These are phyloP conservation scores for Physcomitrellopsis africana DNA, from an alignment of 225 moss, liverwort and hornwort genomes.

Conservation along the genomic window DNA sequence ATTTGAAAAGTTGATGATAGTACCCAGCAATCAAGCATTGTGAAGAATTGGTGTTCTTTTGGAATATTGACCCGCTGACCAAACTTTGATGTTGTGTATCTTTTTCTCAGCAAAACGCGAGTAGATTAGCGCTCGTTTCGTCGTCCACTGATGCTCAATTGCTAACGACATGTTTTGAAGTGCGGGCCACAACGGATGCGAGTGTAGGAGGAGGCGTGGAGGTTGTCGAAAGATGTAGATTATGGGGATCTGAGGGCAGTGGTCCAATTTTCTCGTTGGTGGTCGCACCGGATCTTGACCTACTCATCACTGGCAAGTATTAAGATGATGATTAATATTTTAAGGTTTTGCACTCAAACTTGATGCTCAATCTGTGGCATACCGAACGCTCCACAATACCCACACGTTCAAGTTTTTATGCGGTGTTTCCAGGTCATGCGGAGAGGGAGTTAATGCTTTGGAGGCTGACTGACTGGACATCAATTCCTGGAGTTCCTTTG, in stretches of 20 bases:
- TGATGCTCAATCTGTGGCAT: neutral
- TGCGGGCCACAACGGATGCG: slow-evolving; percentile 22
- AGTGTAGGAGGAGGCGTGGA: slow-evolving; percentile 16
- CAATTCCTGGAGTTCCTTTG: slow-evolving; percentile 36
- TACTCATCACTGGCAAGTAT: slow-evolving; percentile 48
- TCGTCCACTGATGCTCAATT: slow-evolving; percentile 47
- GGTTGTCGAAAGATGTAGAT: slow-evolving; percentile 33
- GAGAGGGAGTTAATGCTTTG: slow-evolving; percentile 45
- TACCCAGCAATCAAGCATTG: neutral
- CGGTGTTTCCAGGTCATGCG: slow-evolving; percentile 42
- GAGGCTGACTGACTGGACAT: slow-evolving; percentile 39
- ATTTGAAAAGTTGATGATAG: neutral
- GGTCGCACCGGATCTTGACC: slow-evolving; percentile 34
- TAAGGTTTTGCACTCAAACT: neutral
- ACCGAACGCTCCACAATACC: neutral
- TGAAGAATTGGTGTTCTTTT: neutral
- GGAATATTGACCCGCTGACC: neutral
- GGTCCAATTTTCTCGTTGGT: slow-evolving; percentile 42
- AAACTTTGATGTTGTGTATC: slow-evolving; percentile 22
- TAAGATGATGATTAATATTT: neutral
- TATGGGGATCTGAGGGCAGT: slow-evolving; percentile 27
- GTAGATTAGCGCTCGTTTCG: slow-evolving; percentile 43
- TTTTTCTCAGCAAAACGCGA: slow-evolving; percentile 26
- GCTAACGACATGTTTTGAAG: slow-evolving; percentile 46
- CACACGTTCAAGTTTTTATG: neutral